Conservation (phyloP, 1,284 basidiomycete genomes). For the Ganoderma sinense region DNA sequence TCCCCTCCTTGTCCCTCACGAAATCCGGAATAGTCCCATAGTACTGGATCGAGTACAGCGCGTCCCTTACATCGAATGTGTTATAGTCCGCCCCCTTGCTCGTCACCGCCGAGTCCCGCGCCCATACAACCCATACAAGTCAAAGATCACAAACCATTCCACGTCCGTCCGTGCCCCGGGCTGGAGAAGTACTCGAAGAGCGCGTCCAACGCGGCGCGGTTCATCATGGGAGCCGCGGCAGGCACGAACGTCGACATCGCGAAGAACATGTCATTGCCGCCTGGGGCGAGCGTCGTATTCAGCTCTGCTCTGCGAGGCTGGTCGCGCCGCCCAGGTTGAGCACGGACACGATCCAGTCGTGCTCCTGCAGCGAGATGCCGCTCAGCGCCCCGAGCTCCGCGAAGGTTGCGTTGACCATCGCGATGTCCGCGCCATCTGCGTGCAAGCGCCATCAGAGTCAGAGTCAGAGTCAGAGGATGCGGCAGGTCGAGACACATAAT, state of each 20-base stretch:
- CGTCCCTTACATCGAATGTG: constrained; percentile 16
- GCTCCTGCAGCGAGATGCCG: neutral
- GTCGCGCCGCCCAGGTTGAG: constrained; percentile 14
- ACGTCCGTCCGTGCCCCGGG: too few species aligned
- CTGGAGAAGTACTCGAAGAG: too few species aligned
- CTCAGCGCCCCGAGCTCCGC: constrained; percentile 12
- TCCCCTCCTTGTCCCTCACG: constrained; percentile 13
- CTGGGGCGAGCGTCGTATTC: constrained; percentile 13
- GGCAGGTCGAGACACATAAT: too few species aligned
- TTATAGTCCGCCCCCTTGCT: constrained; percentile 7
- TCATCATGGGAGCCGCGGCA: too few species aligned
- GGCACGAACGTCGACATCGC: constrained; percentile 18
- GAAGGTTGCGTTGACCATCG: constrained; percentile 19
- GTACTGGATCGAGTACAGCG: constrained; percentile 22
- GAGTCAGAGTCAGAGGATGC: too few species aligned
- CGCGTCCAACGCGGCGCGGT: too few species aligned
- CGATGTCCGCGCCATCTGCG: constrained; percentile 12
- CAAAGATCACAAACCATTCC: too few species aligned
- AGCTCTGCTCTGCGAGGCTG: neutral
- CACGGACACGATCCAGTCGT: constrained; percentile 19
- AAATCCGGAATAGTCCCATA: constrained; percentile 16
- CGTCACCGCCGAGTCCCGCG: constrained; percentile 13
- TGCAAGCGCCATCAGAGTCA: too few species aligned
- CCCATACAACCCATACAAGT: too few species aligned
- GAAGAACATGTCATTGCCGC: constrained; percentile 15